phyloP scores from a whole-genome alignment of 2,329 filamentous ascomycete genomes.

The Colletotrichum sublineola region DNA sequence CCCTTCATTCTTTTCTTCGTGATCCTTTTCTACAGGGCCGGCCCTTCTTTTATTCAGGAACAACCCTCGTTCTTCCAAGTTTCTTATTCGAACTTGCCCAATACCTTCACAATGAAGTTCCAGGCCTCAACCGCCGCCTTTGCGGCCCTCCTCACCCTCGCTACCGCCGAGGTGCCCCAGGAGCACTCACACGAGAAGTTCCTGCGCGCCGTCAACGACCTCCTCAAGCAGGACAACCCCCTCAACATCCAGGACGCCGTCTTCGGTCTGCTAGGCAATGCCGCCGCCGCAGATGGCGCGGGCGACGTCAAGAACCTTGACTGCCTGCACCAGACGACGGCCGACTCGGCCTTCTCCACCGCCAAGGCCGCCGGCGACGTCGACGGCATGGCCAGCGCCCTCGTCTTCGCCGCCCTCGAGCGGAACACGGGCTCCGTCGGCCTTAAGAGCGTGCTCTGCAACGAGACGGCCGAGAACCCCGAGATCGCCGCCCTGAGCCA shows the following conservation, averaged over 20 bases:
- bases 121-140: conserved; percentile 36
- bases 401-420: conserved; percentile 68
- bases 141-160: conserved; percentile 36
- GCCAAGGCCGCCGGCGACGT: conserved; percentile 68
- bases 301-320: conserved; percentile 57
- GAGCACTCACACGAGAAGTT: conserved; percentile 68
- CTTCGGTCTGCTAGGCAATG: conserved; percentile 61
- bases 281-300: conserved; percentile 57
- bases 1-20: conserved; percentile 30
- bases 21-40: conserved; percentile 38
- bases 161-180: conserved; percentile 63
- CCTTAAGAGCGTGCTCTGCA: conserved; percentile 69
- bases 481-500: conserved; percentile 74
- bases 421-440: conserved; percentile 72
- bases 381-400: conserved; percentile 64
- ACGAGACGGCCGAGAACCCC: conserved; percentile 69
- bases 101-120: conserved; percentile 34
- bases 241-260: conserved; percentile 64
- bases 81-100: not conserved
- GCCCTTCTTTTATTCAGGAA: conserved; percentile 39
- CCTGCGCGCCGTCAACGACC: conserved; percentile 58
- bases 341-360: conserved; percentile 73
- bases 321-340: conserved; percentile 70
- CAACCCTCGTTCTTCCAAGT: not conserved
- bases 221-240: conserved; percentile 64